Evolutionary conservation across 2,329 filamentous ascomycete species (phyloP).

Genomic region (Aspergillus clavatus): DNA sequence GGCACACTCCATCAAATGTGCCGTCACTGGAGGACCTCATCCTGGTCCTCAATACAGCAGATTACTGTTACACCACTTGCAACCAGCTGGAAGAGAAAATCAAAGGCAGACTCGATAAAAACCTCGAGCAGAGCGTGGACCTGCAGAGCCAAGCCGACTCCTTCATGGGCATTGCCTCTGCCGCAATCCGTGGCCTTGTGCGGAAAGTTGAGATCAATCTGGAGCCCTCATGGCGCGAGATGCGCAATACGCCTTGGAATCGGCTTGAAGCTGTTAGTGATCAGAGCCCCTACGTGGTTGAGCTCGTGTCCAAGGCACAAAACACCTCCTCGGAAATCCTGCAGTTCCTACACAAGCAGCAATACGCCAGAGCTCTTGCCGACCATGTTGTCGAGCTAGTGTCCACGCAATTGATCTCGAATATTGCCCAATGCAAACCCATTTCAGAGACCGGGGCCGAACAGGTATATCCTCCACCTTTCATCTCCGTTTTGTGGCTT

Average conservation of each 20-base stretch:
- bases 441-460: conserved; percentile 93
- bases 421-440: conserved; percentile 82
- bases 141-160: conserved; percentile 89
- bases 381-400: conserved; percentile 92
- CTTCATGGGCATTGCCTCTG: conserved; percentile 90
- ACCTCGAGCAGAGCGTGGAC: conserved; percentile 71
- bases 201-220: conserved; percentile 75
- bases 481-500: not conserved
- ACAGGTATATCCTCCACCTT: conserved; percentile 53
- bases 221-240: conserved; percentile 89
- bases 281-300: conserved; percentile 84
- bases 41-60: conserved; percentile 88
- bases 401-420: conserved; percentile 71
- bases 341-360: conserved; percentile 74
- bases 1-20: conserved; percentile 50
- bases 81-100: conserved; percentile 93
- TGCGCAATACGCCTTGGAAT: conserved; percentile 94
- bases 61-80: conserved; percentile 93
- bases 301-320: conserved; percentile 71
- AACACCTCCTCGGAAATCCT: conserved; percentile 69
- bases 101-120: conserved; percentile 79
- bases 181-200: conserved; percentile 77
- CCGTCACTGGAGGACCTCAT: conserved; percentile 67
- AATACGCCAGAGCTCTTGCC: conserved; percentile 90
- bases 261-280: conserved; percentile 90